Conservation (phyloP, 139 green algal species). For the Yamagishiella unicocca region DNA sequence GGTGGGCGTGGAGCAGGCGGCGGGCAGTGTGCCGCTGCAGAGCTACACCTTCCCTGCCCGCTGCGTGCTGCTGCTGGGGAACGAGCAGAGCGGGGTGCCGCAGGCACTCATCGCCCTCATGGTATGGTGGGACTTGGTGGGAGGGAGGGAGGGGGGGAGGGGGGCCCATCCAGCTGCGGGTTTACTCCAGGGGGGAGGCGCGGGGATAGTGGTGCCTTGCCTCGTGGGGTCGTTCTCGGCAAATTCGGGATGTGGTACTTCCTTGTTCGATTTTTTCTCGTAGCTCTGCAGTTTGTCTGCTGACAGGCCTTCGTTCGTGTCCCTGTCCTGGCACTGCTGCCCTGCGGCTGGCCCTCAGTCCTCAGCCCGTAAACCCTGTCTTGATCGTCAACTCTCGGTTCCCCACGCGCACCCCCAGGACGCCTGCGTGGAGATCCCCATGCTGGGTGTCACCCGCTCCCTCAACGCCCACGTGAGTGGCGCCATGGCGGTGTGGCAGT, state of each 20-base stretch:
- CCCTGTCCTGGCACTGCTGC: not conserved
- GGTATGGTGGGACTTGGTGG: constrained; percentile 26
- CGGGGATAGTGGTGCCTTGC: no score
- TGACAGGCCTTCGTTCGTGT: not conserved
- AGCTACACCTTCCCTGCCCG: constrained; percentile 64
- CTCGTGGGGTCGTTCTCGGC: no score
- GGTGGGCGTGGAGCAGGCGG: constrained; percentile 87
- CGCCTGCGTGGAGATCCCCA: constrained; percentile 89
- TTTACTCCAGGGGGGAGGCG: no score
- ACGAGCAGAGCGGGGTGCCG: constrained; percentile 83
- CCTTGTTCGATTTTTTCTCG: no score
- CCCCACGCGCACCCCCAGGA: constrained; percentile 65
- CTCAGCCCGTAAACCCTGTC: no score
- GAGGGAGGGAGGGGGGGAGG: not conserved
- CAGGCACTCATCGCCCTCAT: constrained; percentile 67
- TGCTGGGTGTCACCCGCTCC: constrained; percentile 84
- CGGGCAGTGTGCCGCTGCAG: constrained; percentile 69
- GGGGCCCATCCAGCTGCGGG: no score
- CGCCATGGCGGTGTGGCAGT: constrained; percentile 84
- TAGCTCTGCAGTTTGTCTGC: no score
- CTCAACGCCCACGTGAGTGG: constrained; percentile 91
- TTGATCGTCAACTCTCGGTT: not conserved
- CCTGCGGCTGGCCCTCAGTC: no score
- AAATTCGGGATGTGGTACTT: no score
- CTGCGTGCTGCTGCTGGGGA: constrained; percentile 85